Percentiles rank a stretch among this genome's conserved stretches.
Evolutionary conservation across 148 eudicot species (phyloP).

Genomic region (Rhododendron vialii): DNA sequence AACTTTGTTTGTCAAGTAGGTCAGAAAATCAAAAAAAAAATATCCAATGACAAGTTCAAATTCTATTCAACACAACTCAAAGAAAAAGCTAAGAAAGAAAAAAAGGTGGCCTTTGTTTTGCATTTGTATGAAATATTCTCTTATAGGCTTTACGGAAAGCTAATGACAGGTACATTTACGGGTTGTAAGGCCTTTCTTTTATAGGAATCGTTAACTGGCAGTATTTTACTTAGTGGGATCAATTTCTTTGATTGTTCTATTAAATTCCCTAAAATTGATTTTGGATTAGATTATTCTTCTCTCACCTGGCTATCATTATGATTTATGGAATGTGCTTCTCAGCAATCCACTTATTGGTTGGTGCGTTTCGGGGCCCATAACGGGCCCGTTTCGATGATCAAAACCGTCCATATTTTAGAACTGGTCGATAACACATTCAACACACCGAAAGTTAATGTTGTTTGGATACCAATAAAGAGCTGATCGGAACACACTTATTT

Average conservation of each 20-base stretch:
- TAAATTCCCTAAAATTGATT: conserved; percentile 19
- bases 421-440: background rate
- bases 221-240: background rate
- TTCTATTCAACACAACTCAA: conserved; percentile 22
- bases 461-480: background rate
- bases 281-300: conserved; percentile 11
- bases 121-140: conserved; percentile 37
- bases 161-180: conserved; percentile 42
- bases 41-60: conserved; percentile 6
- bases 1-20: conserved; percentile 17
- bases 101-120: conserved; percentile 21
- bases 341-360: background rate
- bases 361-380: background rate
- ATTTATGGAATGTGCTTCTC: background rate
- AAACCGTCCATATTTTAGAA: background rate
- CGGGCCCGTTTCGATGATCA: background rate
- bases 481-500: background rate
- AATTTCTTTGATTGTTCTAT: conserved; percentile 1
- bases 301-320: background rate
- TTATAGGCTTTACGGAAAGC: conserved; percentile 38
- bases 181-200: conserved; percentile 30
- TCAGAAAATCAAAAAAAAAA: background rate
- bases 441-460: too few species aligned
- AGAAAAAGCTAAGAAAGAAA: background rate
- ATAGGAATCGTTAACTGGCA: conserved; percentile 29